A percentile compares a stretch with the other conserved stretches of the same genome.
phyloP scores from a whole-genome alignment of 176 grass and related monocot genomes.

The Zoysia pacifica region DNA sequence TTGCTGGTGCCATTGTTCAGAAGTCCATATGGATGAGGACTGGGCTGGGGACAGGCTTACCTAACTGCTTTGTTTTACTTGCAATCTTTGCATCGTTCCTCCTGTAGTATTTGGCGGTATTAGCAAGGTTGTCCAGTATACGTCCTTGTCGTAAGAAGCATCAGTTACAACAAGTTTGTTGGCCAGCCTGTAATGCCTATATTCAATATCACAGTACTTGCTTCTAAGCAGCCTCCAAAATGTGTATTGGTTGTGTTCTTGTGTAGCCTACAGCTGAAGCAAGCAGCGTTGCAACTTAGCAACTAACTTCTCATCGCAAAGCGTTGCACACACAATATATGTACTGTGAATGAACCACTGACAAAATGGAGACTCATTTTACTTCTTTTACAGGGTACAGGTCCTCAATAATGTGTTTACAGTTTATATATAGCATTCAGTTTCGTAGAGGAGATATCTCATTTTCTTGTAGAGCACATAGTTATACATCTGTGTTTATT shows the following conservation, averaged over 20 bases:
- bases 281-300: too few species aligned
- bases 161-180: background rate
- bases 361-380: background rate
- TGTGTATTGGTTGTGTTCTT: background rate
- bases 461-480: background rate
- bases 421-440: background rate
- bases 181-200: constrained; percentile 11
- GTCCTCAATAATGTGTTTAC: background rate
- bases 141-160: constrained; percentile 16
- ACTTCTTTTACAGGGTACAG: background rate
- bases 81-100: constrained; percentile 25
- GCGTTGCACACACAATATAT: constrained; percentile 8
- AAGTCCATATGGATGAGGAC: background rate
- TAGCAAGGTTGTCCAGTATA: constrained; percentile 26
- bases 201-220: background rate
- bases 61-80: constrained; percentile 47
- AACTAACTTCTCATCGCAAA: constrained; percentile 10
- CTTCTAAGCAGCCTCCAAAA: constrained; percentile 31
- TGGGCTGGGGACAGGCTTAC: constrained; percentile 31
- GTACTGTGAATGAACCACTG: background rate
- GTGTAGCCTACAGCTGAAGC: too few species aligned
- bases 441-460: background rate
- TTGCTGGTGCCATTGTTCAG: constrained; percentile 29
- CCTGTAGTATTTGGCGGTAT: constrained; percentile 38
- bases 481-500: background rate